These are phyloP conservation scores for Teunomyces gatunensis DNA, from an alignment of 805 yeast genomes.

Conservation along the genomic window DNA sequence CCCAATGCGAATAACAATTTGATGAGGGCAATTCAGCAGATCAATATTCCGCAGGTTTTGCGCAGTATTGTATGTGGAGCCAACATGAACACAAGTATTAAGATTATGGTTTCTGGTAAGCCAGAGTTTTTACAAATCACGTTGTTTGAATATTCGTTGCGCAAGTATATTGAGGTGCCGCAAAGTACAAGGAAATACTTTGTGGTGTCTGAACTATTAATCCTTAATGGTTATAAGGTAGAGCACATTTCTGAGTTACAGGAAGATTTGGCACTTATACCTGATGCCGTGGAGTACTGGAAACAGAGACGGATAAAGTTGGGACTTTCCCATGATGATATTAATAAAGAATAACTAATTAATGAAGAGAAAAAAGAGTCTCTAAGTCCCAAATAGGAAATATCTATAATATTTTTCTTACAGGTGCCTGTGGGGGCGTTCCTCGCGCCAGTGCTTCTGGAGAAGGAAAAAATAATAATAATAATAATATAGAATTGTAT, in stretches of 20 bases:
- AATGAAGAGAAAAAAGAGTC: too few relatives aligned
- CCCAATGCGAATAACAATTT: slow-evolving; percentile 30
- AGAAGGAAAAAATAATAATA: background rate
- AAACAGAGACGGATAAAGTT: slow-evolving; percentile 14
- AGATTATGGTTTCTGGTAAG: slow-evolving; percentile 19
- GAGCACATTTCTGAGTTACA: slow-evolving; percentile 28
- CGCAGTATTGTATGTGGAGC: slow-evolving; percentile 48
- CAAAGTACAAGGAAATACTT: slow-evolving; percentile 20
- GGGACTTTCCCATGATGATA: slow-evolving; percentile 1
- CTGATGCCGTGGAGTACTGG: slow-evolving; percentile 57
- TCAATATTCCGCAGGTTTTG: slow-evolving; percentile 45
- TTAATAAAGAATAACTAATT: background rate
- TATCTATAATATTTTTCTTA: background rate
- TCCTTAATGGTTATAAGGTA: slow-evolving; percentile 54
- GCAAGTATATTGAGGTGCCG: slow-evolving; percentile 33
- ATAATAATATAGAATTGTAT: background rate
- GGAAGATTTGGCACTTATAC: slow-evolving; percentile 36
- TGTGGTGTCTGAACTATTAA: slow-evolving; percentile 55
- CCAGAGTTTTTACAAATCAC: slow-evolving; percentile 21
- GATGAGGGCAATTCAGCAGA: slow-evolving; percentile 52
- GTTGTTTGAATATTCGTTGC: slow-evolving; percentile 50
- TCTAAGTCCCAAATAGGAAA: background rate
- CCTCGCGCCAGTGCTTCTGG: too few relatives aligned
- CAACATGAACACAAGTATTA: slow-evolving; percentile 41
- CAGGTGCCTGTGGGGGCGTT: too few relatives aligned